A percentile compares a stretch with the other conserved stretches of the same genome.
These are phyloP conservation scores for Magnolia officinalis DNA, from an alignment of 164 flowering plant genomes.

Conservation along the genomic window DNA sequence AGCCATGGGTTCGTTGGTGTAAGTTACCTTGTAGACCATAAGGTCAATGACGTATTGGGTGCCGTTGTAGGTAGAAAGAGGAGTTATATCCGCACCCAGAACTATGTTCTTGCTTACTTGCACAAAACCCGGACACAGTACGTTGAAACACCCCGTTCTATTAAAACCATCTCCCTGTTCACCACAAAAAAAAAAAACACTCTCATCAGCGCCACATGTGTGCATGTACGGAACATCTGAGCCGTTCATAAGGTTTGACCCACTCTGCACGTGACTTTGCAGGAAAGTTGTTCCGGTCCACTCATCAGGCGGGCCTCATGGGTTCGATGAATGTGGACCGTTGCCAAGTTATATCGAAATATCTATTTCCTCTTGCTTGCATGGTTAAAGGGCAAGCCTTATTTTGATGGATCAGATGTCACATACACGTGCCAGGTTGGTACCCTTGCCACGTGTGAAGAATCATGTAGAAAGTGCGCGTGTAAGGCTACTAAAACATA, in stretches of 20 bases:
- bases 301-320: neutral
- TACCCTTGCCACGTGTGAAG: neutral
- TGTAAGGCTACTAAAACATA: constrained; percentile 1
- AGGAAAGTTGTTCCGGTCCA: neutral
- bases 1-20: neutral
- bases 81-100: constrained; percentile 71
- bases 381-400: too few relatives aligned
- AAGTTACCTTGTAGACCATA: constrained; percentile 71
- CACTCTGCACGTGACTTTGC: neutral
- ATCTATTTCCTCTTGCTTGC: too few relatives aligned
- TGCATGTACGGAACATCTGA: neutral
- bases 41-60: constrained; percentile 59
- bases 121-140: constrained; percentile 72
- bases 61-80: constrained; percentile 40
- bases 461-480: neutral
- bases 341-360: too few relatives aligned
- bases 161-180: constrained; percentile 33
- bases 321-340: too few relatives aligned
- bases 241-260: too few relatives aligned
- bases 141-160: constrained; percentile 79
- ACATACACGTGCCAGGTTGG: too few relatives aligned
- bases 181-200: neutral
- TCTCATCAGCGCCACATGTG: neutral
- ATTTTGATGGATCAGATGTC: too few relatives aligned
- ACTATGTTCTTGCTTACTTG: constrained; percentile 58